These are phyloP conservation scores for Chaetomium strumarium DNA, from an alignment of 2,329 filamentous ascomycete species.

Conservation along the genomic window DNA sequence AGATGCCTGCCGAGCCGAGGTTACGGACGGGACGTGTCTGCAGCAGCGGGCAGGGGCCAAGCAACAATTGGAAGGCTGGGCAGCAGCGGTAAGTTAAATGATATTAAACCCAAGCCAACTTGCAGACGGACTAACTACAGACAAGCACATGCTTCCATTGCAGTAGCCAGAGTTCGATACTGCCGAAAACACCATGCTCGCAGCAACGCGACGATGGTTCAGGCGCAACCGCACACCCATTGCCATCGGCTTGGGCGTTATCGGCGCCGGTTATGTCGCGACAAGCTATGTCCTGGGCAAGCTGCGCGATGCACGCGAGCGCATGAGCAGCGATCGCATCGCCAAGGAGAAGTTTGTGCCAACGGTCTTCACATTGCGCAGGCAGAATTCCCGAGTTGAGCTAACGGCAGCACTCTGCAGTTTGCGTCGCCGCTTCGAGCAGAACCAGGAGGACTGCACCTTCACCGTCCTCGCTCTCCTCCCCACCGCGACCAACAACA, in stretches of 20 bases:
- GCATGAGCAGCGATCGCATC: constrained; percentile 93
- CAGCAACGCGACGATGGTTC: constrained; percentile 81
- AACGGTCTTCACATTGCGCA: not conserved
- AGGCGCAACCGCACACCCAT: constrained; percentile 86
- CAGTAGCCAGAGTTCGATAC: not conserved
- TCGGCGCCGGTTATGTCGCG: constrained; percentile 85
- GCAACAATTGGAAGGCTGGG: not conserved
- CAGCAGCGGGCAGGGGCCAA: not conserved
- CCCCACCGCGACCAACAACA: constrained; percentile 83
- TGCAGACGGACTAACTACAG: not conserved
- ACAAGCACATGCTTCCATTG: constrained; percentile 5
- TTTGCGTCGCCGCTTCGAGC: constrained; percentile 90
- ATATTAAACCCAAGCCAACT: no score
- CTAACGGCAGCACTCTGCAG: constrained; percentile 42
- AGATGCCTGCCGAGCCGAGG: constrained; percentile 5
- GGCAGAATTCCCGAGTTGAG: not conserved
- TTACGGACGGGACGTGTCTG: not conserved
- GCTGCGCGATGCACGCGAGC: constrained; percentile 87
- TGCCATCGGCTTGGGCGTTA: constrained; percentile 77
- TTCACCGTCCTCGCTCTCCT: constrained; percentile 95
- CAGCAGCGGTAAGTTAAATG: no score
- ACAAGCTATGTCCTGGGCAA: constrained; percentile 90
- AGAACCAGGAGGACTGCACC: constrained; percentile 98
- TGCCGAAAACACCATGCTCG: constrained; percentile 44
- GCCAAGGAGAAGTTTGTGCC: constrained; percentile 83